These are phyloP conservation scores for Yarrowia sp. DNA, from an alignment of 805 yeast species.

Conservation along the genomic window DNA sequence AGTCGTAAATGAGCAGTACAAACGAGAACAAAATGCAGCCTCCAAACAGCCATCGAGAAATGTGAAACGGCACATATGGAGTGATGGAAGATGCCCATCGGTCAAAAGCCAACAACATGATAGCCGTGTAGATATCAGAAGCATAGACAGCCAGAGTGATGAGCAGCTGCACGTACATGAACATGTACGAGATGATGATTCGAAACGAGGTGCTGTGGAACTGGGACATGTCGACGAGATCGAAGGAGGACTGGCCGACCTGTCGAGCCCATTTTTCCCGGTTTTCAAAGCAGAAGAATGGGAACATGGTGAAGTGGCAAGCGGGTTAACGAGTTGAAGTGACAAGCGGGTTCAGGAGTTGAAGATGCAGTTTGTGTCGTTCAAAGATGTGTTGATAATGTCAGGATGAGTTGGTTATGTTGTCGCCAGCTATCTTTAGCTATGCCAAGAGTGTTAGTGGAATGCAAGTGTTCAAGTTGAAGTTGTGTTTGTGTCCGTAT, in stretches of 20 bases:
- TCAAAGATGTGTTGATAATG: no score
- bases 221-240: slow-evolving; percentile 32
- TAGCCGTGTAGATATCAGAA: slow-evolving; percentile 76
- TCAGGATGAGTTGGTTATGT: no score
- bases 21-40: slow-evolving; percentile 77
- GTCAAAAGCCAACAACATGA: slow-evolving; percentile 68
- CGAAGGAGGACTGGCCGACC: slow-evolving; percentile 32
- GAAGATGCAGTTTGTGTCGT: background rate
- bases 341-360: background rate
- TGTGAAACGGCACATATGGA: slow-evolving; percentile 51
- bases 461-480: no score
- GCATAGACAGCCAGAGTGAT: slow-evolving; percentile 49
- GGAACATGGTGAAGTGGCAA: background rate
- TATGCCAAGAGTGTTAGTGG: no score
- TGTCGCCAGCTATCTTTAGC: no score
- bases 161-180: slow-evolving; percentile 50
- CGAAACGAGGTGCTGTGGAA: slow-evolving; percentile 32
- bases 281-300: background rate
- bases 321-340: background rate
- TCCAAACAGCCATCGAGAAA: slow-evolving; percentile 68
- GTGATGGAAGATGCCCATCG: slow-evolving; percentile 58
- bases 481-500: no score
- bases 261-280: slow-evolving; percentile 33
- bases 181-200: slow-evolving; percentile 35
- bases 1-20: slow-evolving; percentile 54